Percentiles rank a stretch among this genome's conserved stretches.
Conservation (phyloP, 306 rosid genomes). For the Hippophae gyantsensis region DNA sequence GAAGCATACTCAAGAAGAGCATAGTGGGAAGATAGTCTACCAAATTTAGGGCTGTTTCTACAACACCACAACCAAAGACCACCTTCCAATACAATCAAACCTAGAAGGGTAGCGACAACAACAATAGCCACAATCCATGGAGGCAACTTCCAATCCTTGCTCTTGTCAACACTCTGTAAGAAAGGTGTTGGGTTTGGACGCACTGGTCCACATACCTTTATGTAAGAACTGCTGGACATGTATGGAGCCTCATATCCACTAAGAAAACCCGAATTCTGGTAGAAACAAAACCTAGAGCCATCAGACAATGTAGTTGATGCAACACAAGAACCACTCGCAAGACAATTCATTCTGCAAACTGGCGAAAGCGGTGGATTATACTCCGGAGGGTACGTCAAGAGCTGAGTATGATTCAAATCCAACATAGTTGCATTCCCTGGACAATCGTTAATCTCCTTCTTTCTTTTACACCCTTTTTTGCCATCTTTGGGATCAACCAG, state of each 20-base stretch:
- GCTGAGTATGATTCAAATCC: too few species aligned
- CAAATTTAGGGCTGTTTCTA: constrained; percentile 36
- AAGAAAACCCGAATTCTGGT: not conserved
- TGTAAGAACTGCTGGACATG: constrained; percentile 39
- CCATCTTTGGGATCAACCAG: too few species aligned
- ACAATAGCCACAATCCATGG: constrained; percentile 39
- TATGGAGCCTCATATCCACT: constrained; percentile 50
- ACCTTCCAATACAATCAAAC: constrained; percentile 47
- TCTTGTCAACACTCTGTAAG: constrained; percentile 14
- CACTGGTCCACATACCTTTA: constrained; percentile 53
- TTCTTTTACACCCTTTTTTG: too few species aligned
- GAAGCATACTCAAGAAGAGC: constrained; percentile 98
- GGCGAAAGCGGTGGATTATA: too few species aligned
- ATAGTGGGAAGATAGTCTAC: constrained; percentile 55
- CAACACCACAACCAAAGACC: constrained; percentile 78
- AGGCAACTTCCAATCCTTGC: constrained; percentile 25
- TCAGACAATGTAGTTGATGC: too few species aligned
- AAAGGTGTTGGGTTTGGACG: constrained; percentile 24
- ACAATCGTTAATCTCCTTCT: too few species aligned
- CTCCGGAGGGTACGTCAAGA: too few species aligned
- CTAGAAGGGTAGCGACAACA: constrained; percentile 47
- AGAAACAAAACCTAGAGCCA: too few species aligned
- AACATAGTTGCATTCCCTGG: too few species aligned
- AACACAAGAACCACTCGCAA: too few species aligned
- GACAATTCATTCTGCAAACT: too few species aligned